These are phyloP conservation scores for Lentinus tigrinus DNA, from an alignment of 768 basidiomycete species.

Conservation along the genomic window DNA sequence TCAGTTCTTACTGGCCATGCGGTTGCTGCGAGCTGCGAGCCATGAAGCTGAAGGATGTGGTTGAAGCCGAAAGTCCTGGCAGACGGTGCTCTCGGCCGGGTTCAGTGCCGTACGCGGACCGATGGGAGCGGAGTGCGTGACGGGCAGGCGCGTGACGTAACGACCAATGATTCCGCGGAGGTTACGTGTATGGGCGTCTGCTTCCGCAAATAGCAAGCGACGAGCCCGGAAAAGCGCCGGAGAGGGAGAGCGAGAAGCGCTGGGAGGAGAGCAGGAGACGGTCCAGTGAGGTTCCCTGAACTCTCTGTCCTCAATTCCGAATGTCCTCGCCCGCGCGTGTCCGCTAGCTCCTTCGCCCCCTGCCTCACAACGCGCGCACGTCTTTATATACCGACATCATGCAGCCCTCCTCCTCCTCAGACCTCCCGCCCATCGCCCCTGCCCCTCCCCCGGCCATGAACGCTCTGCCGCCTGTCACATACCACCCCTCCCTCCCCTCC, in stretches of 20 bases:
- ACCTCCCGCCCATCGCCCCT: slow-evolving; percentile 12
- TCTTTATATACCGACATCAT: slow-evolving; percentile 2
- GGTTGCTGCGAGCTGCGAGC: too few species aligned
- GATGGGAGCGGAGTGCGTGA: slow-evolving; percentile 11
- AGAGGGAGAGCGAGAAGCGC: background rate
- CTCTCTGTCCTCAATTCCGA: background rate
- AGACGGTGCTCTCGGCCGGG: background rate
- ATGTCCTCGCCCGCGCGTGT: background rate
- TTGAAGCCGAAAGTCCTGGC: background rate
- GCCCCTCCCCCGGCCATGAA: slow-evolving; percentile 13
- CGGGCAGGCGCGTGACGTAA: slow-evolving; percentile 14
- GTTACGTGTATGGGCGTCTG: slow-evolving; percentile 5
- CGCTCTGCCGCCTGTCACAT: slow-evolving; percentile 14
- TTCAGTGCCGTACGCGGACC: background rate
- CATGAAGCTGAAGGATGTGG: too few species aligned
- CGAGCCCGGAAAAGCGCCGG: slow-evolving; percentile 2
- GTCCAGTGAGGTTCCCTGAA: background rate
- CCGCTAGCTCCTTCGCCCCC: slow-evolving; percentile 5
- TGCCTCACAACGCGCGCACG: background rate
- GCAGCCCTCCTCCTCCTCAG: slow-evolving; percentile 5
- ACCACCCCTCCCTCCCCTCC: slow-evolving; percentile 23
- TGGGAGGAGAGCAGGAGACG: background rate
- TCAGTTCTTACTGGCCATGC: too few species aligned
- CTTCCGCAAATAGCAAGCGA: slow-evolving; percentile 5
- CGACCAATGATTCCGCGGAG: slow-evolving; percentile 1